Evolutionary conservation across 495 filamentous ascomycete genomes (phyloP).

Genomic region (Aspergillus mulundensis): DNA sequence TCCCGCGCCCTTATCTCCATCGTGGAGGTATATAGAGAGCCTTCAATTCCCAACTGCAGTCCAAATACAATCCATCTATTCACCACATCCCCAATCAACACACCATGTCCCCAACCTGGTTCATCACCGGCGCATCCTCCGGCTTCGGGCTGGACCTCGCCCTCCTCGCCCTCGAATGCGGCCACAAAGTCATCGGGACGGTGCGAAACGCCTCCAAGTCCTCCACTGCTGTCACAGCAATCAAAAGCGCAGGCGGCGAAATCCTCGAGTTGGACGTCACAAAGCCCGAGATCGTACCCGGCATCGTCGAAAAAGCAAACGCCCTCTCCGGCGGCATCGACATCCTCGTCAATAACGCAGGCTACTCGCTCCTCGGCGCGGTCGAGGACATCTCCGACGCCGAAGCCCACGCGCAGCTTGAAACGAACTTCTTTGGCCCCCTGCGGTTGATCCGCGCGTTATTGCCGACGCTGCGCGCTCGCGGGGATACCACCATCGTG

Average conservation of each 20-base stretch:
- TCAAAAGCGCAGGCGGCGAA: constrained; percentile 14
- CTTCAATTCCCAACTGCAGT: not conserved
- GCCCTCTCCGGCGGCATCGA: constrained; percentile 2
- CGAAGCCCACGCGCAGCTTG: constrained; percentile 21
- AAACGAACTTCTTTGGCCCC: constrained; percentile 47
- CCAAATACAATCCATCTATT: not conserved
- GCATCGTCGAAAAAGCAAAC: not conserved
- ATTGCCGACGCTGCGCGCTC: constrained; percentile 45
- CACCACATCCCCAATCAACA: not conserved
- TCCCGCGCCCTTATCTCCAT: not conserved
- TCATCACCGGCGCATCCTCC: constrained; percentile 49
- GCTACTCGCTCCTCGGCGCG: constrained; percentile 5
- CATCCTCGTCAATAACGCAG: constrained; percentile 7
- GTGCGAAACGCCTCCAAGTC: constrained; percentile 42
- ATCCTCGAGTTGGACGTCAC: constrained; percentile 12
- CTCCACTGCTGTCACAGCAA: constrained; percentile 16
- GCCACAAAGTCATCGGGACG: constrained; percentile 51
- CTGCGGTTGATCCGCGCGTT: constrained; percentile 43
- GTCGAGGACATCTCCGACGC: constrained; percentile 13
- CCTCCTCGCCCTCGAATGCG: constrained; percentile 37
- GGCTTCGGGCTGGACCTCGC: constrained; percentile 48
- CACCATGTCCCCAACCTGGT: constrained; percentile 25
- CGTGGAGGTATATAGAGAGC: not conserved
- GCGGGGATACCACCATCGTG: constrained; percentile 37
- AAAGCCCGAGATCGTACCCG: not conserved